phyloP scores from a whole-genome alignment of 371 early-diverging fungal genomes.

The Gilbertella persicaria region DNA sequence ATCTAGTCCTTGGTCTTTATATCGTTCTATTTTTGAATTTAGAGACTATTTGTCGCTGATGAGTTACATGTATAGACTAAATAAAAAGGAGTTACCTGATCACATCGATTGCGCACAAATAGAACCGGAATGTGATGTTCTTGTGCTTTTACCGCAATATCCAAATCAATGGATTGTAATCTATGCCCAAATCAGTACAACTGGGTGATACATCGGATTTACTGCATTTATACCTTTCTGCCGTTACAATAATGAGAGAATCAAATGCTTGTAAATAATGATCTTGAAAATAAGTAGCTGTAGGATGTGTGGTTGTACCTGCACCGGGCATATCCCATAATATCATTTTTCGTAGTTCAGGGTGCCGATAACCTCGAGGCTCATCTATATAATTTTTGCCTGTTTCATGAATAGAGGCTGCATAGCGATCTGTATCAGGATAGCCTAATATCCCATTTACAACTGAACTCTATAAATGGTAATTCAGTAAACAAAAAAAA shows the following conservation, averaged over 20 bases:
- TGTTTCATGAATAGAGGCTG: conserved; percentile 41
- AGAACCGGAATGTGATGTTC: conserved; percentile 40
- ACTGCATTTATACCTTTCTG: conserved; percentile 35
- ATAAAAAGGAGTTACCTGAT: conserved; percentile 26
- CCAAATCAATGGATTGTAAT: conserved; percentile 36
- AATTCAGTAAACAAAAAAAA: conserved; percentile 4
- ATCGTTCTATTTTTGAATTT: conserved; percentile 36
- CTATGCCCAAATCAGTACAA: conserved; percentile 12
- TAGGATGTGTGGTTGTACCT: conserved; percentile 31
- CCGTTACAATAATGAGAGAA: conserved; percentile 48
- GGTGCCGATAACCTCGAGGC: conserved; percentile 44
- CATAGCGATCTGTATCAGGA: conserved; percentile 33
- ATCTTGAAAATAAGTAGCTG: conserved; percentile 46
- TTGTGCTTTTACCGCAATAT: conserved; percentile 40
- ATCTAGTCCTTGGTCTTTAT: conserved; percentile 10
- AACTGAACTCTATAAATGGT: conserved; percentile 34
- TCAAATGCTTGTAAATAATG: conserved; percentile 50
- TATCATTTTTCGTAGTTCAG: conserved; percentile 40
- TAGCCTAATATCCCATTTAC: conserved; percentile 51
- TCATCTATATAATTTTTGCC: conserved; percentile 10
- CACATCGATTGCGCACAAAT: conserved; percentile 49
- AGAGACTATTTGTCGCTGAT: conserved; percentile 26
- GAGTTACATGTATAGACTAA: neutral
- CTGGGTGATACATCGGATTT: neutral
- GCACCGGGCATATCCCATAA: conserved; percentile 56